Conservation (phyloP, 768 basidiomycete genomes). For the Suillus occidentalis region DNA sequence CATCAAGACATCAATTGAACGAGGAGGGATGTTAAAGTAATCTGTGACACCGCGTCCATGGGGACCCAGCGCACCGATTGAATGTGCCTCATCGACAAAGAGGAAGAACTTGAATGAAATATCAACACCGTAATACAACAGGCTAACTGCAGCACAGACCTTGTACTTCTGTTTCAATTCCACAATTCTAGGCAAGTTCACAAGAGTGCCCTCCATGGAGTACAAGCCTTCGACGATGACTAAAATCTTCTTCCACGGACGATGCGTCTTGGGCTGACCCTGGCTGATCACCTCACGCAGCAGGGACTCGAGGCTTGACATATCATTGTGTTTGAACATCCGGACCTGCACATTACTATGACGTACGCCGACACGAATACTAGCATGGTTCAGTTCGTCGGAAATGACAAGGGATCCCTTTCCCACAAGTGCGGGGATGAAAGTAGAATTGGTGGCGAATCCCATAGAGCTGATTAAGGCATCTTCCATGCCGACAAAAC, state of each 20-base stretch:
- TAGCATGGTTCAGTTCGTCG: constrained; percentile 95
- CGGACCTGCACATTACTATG: constrained; percentile 86
- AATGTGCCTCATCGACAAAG: constrained; percentile 97
- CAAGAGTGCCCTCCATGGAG: constrained; percentile 97
- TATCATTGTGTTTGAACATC: constrained; percentile 87
- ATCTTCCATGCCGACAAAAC: constrained; percentile 89
- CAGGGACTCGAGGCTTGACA: constrained; percentile 75
- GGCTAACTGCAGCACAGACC: constrained; percentile 40
- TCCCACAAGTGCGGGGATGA: constrained; percentile 85
- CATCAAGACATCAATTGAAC: constrained; percentile 90
- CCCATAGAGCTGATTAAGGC: constrained; percentile 92
- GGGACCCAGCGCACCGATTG: constrained; percentile 93
- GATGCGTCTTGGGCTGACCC: constrained; percentile 94
- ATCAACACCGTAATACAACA: constrained; percentile 26
- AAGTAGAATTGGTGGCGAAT: constrained; percentile 94
- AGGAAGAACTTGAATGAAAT: constrained; percentile 74
- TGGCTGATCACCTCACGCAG: constrained; percentile 92
- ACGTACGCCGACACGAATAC: constrained; percentile 90
- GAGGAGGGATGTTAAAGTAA: constrained; percentile 86
- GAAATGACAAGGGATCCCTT: constrained; percentile 96
- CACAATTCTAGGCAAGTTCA: constrained; percentile 78
- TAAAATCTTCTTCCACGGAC: constrained; percentile 99
- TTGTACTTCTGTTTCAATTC: constrained; percentile 92
- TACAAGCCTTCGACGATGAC: constrained; percentile 94
- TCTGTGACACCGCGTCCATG: constrained; percentile 94